Conservation (phyloP, 2,329 filamentous ascomycete species). For the Colletotrichum cereale region DNA sequence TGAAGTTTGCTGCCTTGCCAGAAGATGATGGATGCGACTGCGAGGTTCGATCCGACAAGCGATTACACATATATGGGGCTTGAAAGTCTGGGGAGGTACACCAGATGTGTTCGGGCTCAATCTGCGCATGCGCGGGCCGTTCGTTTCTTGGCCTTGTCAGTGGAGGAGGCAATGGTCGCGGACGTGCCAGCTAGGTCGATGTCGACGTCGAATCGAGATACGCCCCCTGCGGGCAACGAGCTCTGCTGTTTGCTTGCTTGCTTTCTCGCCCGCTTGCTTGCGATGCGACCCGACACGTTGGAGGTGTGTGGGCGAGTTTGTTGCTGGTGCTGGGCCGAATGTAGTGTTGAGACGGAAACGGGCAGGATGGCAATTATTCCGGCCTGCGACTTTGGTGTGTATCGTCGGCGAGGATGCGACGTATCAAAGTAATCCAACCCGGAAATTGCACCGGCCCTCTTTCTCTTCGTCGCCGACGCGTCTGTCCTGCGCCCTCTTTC, state of each 20-base stretch:
- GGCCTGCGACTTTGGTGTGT: conserved; percentile 1
- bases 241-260: background rate
- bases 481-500: background rate
- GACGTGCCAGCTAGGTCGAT: conserved; percentile 9
- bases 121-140: background rate
- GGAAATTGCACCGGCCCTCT: conserved; percentile 5
- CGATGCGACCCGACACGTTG: background rate
- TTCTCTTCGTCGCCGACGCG: background rate
- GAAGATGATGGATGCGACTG: background rate
- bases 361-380: conserved; percentile 1
- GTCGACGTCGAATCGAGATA: background rate
- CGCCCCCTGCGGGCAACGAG: background rate
- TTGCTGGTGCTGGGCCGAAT: background rate
- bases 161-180: conserved; percentile 1
- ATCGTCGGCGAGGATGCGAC: conserved; percentile 6
- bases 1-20: conserved; percentile 5
- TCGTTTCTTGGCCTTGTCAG: background rate
- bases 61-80: background rate
- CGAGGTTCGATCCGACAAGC: background rate
- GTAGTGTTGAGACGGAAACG: conserved; percentile 6
- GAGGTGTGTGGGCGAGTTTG: background rate
- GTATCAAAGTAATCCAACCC: conserved; percentile 1
- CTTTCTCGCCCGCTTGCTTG: background rate
- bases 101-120: background rate
- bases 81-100: background rate